phyloP scores from a whole-genome alignment of 495 filamentous ascomycete genomes.

The Neurospora terricola region DNA sequence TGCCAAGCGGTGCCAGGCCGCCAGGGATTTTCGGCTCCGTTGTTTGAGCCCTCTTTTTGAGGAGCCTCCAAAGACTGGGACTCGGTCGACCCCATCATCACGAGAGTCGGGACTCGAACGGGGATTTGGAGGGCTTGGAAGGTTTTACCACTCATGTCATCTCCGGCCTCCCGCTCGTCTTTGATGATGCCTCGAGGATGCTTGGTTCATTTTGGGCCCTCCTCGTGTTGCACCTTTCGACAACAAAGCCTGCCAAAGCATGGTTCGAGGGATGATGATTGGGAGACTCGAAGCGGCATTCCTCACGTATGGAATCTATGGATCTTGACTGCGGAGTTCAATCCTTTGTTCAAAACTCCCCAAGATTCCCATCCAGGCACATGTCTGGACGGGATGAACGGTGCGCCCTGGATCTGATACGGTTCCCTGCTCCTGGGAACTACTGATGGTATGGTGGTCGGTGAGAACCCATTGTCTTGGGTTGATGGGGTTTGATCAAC shows the following conservation, averaged over 20 bases:
- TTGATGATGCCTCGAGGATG: not conserved
- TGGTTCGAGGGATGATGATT: not conserved
- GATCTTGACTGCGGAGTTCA: not conserved
- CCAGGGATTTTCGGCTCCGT: not conserved
- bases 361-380: not conserved
- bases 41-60: not conserved
- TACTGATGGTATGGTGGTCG: not conserved
- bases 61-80: not conserved
- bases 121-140: not conserved
- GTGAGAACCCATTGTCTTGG: not conserved
- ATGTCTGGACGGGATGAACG: not conserved
- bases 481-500: not conserved
- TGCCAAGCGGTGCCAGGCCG: not conserved
- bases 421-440: not conserved
- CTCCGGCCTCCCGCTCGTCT: not conserved
- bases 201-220: not conserved
- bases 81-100: not conserved
- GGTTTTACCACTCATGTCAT: not conserved
- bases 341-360: not conserved
- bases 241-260: not conserved
- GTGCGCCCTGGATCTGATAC: not conserved
- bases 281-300: not conserved
- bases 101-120: not conserved
- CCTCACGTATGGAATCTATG: not conserved
- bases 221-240: not conserved